Evolutionary conservation across 257 asterid species (phyloP), one percentile per base, ranked within the genome.

Genomic region (Scutellaria galericulata): DNA sequence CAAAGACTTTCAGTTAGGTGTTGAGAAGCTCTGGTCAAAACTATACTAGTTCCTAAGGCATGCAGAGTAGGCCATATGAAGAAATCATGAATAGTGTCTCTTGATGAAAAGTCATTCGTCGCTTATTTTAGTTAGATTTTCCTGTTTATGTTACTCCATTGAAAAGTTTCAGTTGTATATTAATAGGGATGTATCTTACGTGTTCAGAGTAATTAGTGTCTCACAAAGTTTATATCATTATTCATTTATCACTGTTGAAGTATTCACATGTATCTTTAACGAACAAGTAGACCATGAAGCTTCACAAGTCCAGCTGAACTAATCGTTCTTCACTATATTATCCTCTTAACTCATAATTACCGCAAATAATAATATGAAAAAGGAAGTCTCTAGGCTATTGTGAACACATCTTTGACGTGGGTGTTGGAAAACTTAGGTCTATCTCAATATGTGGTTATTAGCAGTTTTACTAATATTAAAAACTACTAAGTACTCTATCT

Each of bases 261-360:
- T 5, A 52, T 52, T 48, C 15, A 11, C 54, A 48, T 48, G 13
- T 48, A 11, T 48, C 18, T 11, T 48, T 15, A 51, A 27, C 35
- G 3, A 27, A 27, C 35, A 22, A 2, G 13, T 54, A 15, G 60
- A 20, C 35, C n/a, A 7, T 54, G 39, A 59, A 46, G 18, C 41
- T 63, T 71, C 4, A 2, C 37, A 7, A 56, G 75, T 15, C 22
- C 75, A 22, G 56, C 66, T 70, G 47, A 52, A 71, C 13, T 47
- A 10, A 45, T 37, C 3, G 35, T 51, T 35, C 8, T n/a, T 58
- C 22, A 15, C 12, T 11, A 42, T 8, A 10, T 12, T 46, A 11
- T 22, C 4, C 9, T 63, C 9, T 45, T 7, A 22, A 64, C 12
- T 64, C 56, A 64, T 22, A 45, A 9, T 37, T 20, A 7, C 31